Conservation (phyloP, 805 yeast genomes). For the Candida suzukii region DNA sequence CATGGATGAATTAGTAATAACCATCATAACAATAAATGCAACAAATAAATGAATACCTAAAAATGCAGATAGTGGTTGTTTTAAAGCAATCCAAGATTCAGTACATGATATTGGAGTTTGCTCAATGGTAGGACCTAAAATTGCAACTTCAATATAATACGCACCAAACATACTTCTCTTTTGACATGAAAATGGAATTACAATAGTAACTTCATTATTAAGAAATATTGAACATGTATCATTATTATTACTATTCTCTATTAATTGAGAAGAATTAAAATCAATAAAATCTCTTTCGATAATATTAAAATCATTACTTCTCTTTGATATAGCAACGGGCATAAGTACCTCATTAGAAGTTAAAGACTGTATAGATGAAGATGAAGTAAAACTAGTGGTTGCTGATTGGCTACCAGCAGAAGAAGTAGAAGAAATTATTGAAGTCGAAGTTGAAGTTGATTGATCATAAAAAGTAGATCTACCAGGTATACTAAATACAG, state of each 20-base stretch:
- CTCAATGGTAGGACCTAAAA: conserved; percentile 31
- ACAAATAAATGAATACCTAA: conserved; percentile 32
- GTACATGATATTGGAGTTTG: conserved; percentile 40
- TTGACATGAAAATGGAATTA: conserved; percentile 15
- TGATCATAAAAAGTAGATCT: not conserved
- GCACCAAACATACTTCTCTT: conserved; percentile 34
- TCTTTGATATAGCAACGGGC: conserved; percentile 11
- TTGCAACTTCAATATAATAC: conserved; percentile 32
- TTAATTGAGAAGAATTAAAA: no score
- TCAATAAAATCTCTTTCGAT: not conserved
- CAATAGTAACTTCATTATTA: conserved; percentile 18
- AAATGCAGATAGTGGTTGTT: conserved; percentile 29
- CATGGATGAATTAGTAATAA: conserved; percentile 27
- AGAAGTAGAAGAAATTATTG: not conserved
- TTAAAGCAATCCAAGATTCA: conserved; percentile 42
- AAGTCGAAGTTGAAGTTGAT: not conserved
- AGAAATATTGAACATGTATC: conserved; percentile 22
- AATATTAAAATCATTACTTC: not conserved
- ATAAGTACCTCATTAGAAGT: not conserved
- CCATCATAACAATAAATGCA: conserved; percentile 32
- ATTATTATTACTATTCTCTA: not conserved
- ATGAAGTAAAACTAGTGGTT: not conserved
- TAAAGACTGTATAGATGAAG: not conserved
- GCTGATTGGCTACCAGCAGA: not conserved
- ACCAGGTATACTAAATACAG: conserved; percentile 1